phyloP scores from a whole-genome alignment of 108 stramenopile species.

The Skeletonema marinoi region DNA sequence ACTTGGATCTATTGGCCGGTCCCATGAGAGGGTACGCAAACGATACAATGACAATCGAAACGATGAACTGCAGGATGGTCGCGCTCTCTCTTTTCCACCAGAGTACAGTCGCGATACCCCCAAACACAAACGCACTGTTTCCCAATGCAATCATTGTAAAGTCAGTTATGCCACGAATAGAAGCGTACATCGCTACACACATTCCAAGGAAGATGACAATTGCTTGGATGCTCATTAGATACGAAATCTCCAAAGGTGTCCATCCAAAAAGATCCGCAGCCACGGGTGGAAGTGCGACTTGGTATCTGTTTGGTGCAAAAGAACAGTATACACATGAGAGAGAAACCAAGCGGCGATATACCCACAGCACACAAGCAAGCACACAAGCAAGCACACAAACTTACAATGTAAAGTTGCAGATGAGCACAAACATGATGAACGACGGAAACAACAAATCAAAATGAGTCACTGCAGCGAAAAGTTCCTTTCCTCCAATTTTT shows the following conservation, averaged over 20 bases:
- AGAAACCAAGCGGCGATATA: not conserved
- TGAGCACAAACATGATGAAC: slow-evolving; percentile 2
- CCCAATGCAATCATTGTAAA: slow-evolving; percentile 8
- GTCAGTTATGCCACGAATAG: not conserved
- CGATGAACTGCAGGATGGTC: slow-evolving; percentile 1
- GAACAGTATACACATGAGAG: not conserved
- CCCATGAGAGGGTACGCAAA: slow-evolving; percentile 25
- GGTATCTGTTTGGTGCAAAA: not conserved
- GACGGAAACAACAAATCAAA: slow-evolving; percentile 43
- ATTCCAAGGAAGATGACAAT: slow-evolving; percentile 13
- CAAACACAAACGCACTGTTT: slow-evolving; percentile 1
- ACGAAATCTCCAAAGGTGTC: slow-evolving; percentile 53
- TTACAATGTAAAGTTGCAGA: slow-evolving; percentile 23
- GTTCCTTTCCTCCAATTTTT: not conserved
- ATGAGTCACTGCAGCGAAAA: slow-evolving; percentile 24
- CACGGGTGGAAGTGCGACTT: slow-evolving; percentile 58
- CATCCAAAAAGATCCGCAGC: slow-evolving; percentile 59
- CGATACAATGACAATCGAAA: slow-evolving; percentile 15
- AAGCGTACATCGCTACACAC: slow-evolving; percentile 12
- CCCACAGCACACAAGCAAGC: not conserved
- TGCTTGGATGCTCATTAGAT: not conserved
- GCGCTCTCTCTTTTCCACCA: slow-evolving; percentile 13
- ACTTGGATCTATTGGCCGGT: slow-evolving; percentile 20
- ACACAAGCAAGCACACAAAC: not conserved
- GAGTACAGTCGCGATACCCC: slow-evolving; percentile 1